A percentile compares a stretch with the other conserved stretches of the same genome.
These are phyloP conservation scores for Astrothelium macrocarpum DNA, from an alignment of 495 filamentous ascomycete genomes.

Conservation along the genomic window DNA sequence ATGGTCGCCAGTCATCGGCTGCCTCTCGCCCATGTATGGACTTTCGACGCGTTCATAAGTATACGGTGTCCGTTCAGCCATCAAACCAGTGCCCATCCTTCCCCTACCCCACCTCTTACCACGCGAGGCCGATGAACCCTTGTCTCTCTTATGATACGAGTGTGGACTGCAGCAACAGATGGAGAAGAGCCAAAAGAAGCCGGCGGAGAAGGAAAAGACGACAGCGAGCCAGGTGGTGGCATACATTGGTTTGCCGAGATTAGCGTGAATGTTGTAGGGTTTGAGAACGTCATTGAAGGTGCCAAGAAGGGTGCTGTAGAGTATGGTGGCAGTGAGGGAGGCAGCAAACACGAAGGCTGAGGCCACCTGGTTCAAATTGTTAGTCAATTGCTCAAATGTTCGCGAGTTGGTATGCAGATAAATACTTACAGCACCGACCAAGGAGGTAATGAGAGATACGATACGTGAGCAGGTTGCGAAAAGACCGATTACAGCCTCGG, in stretches of 20 bases:
- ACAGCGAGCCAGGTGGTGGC: conserved; percentile 67
- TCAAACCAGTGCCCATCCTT: conserved; percentile 18
- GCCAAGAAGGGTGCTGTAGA: conserved; percentile 44
- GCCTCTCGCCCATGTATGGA: conserved; percentile 25
- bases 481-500: conserved; percentile 60
- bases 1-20: conserved; percentile 19
- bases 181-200: conserved; percentile 82
- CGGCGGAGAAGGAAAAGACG: conserved; percentile 59
- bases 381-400: conserved; percentile 7
- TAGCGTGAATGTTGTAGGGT: conserved; percentile 54
- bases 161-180: conserved; percentile 76
- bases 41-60: conserved; percentile 37
- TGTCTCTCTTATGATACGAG: conserved; percentile 21
- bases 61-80: conserved; percentile 33
- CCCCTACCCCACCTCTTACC: conserved; percentile 12
- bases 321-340: conserved; percentile 31
- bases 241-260: conserved; percentile 58
- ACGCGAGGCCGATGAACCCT: conserved; percentile 15
- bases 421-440: conserved; percentile 52
- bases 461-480: conserved; percentile 58
- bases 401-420: conserved; percentile 32
- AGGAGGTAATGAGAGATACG: conserved; percentile 67
- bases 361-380: conserved; percentile 18
- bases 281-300: conserved; percentile 54
- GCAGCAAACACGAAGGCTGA: conserved; percentile 47